These are phyloP conservation scores for Termitomyces sp. DNA, from an alignment of 768 basidiomycete genomes.

Conservation along the genomic window DNA sequence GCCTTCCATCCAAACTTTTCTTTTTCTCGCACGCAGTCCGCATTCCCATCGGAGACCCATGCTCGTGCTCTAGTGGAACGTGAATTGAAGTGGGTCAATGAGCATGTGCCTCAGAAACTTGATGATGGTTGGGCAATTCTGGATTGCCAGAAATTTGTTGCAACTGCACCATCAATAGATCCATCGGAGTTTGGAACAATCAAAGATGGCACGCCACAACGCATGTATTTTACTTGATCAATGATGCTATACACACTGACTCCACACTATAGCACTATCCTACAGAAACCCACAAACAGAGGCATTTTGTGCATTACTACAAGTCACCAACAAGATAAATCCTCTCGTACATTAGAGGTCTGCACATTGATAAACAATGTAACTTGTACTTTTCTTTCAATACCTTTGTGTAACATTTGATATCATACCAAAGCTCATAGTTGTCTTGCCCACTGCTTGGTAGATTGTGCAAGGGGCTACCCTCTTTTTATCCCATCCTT, in stretches of 20 bases:
- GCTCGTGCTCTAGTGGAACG: constrained; percentile 48
- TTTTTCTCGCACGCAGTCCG: constrained; percentile 35
- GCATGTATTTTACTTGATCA: constrained; percentile 31
- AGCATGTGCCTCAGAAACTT: constrained; percentile 40
- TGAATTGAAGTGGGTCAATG: constrained; percentile 64
- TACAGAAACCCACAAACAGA: constrained; percentile 90
- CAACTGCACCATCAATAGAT: constrained; percentile 50
- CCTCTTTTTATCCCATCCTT: too few relatives aligned
- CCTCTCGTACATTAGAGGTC: neutral
- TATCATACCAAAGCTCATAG: too few relatives aligned
- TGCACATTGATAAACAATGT: neutral
- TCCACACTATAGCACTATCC: constrained; percentile 46
- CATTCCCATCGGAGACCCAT: constrained; percentile 55
- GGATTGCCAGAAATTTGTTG: constrained; percentile 61
- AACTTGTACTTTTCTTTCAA: neutral
- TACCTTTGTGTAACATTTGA: neutral
- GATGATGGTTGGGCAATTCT: constrained; percentile 34
- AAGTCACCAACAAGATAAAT: constrained; percentile 65
- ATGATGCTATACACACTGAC: constrained; percentile 1
- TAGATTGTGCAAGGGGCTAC: too few relatives aligned
- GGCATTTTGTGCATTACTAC: constrained; percentile 77
- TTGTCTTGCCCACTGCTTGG: too few relatives aligned
- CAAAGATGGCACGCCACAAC: constrained; percentile 19
- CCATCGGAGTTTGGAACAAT: constrained; percentile 21
- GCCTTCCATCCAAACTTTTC: constrained; percentile 82